Evolutionary conservation across 1,284 basidiomycete genomes (phyloP).

Genomic region (Pascua guehoae): DNA sequence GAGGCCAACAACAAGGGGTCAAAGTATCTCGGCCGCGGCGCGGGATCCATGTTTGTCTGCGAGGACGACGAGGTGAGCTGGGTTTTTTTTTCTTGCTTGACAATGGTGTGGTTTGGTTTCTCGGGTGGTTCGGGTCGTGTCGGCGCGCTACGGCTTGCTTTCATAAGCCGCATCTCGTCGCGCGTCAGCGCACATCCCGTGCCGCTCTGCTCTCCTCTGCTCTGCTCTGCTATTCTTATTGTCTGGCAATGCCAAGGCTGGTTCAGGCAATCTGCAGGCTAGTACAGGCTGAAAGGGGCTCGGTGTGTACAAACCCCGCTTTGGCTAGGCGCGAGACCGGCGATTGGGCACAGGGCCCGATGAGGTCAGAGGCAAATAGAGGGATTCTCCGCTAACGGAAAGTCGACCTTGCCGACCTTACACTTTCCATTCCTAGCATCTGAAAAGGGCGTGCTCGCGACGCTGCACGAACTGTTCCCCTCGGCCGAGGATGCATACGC

Average conservation of each 20-base stretch:
- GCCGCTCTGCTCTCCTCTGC: too few relatives aligned
- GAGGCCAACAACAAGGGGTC: slow-evolving; percentile 14
- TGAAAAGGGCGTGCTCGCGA: slow-evolving; percentile 5
- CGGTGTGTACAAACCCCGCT: too few relatives aligned
- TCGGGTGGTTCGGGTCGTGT: neutral
- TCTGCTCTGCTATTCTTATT: too few relatives aligned
- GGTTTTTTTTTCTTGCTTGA: too few relatives aligned
- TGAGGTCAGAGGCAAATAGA: too few relatives aligned
- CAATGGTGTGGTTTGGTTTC: too few relatives aligned
- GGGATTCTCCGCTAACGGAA: slow-evolving; percentile 11
- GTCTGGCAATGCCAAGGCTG: too few relatives aligned
- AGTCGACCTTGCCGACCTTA: slow-evolving; percentile 10
- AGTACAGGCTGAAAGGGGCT: too few relatives aligned
- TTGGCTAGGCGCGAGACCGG: too few relatives aligned
- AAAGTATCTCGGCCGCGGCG: slow-evolving; percentile 22
- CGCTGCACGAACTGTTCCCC: slow-evolving; percentile 15
- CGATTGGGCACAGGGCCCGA: too few relatives aligned
- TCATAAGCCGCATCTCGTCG: neutral
- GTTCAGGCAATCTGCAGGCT: too few relatives aligned
- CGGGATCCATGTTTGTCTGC: slow-evolving; percentile 20
- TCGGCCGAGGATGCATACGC: slow-evolving; percentile 10
- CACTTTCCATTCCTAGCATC: slow-evolving; percentile 17
- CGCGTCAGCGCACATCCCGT: neutral
- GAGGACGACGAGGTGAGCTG: slow-evolving; percentile 17
- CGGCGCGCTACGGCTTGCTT: neutral